Conservation (phyloP, 768 basidiomycete genomes). For the Lanmaoa rubissima region DNA sequence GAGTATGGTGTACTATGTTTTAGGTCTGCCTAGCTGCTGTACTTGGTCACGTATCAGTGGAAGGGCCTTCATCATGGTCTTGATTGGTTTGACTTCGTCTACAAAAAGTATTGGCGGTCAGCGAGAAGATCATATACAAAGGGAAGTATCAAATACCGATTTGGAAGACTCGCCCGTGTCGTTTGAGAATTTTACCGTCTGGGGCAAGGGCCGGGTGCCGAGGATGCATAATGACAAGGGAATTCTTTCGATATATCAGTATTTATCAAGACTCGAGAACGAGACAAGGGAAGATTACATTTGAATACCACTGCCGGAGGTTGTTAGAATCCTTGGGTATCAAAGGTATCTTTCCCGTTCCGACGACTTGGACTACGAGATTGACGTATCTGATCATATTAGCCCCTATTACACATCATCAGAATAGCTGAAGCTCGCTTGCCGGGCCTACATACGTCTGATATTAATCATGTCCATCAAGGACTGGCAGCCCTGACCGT, state of each 20-base stretch:
- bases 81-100: conserved; percentile 76
- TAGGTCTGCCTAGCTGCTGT: conserved; percentile 26
- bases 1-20: conserved; percentile 6
- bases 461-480: conserved; percentile 71
- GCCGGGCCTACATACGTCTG: conserved; percentile 52
- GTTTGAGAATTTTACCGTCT: conserved; percentile 45
- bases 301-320: conserved; percentile 69
- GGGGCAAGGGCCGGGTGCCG: conserved; percentile 50
- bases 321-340: conserved; percentile 55
- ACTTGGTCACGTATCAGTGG: conserved; percentile 63
- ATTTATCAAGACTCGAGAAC: background rate
- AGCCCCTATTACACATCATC: conserved; percentile 32
- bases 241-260: conserved; percentile 50
- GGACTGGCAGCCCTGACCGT: conserved; percentile 79
- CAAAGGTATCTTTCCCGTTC: conserved; percentile 53
- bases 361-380: conserved; percentile 77
- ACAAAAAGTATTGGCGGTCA: background rate
- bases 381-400: conserved; percentile 63
- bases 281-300: conserved; percentile 40
- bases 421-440: background rate
- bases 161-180: conserved; percentile 62
- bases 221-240: conserved; percentile 65
- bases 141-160: conserved; percentile 50
- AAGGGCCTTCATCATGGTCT: conserved; percentile 65
- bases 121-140: background rate